Percentiles rank a stretch among this genome's conserved stretches.
Conservation (phyloP, 2,329 filamentous ascomycete species). For the Orbilia oligospora region DNA sequence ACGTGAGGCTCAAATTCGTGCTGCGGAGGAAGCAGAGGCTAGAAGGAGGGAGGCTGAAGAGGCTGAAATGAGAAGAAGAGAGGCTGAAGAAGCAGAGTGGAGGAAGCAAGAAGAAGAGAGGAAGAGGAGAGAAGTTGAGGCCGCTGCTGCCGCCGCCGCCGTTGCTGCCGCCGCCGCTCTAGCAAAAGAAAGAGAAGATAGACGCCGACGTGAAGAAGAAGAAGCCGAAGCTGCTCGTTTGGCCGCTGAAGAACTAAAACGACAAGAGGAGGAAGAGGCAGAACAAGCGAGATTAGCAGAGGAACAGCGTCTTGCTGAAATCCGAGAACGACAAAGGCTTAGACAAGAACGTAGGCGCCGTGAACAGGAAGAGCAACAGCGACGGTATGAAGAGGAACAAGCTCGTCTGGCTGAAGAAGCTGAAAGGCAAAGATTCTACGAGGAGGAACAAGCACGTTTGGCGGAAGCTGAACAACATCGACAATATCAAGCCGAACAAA, state of each 20-base stretch:
- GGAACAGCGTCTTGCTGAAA: constrained; percentile 48
- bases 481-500: constrained; percentile 7
- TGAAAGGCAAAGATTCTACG: constrained; percentile 31
- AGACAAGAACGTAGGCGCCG: constrained; percentile 46
- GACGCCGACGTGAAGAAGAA: constrained; percentile 47
- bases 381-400: constrained; percentile 36
- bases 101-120: constrained; percentile 8
- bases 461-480: constrained; percentile 37
- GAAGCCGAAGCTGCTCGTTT: constrained; percentile 28
- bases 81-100: constrained; percentile 22
- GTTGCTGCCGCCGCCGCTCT: constrained; percentile 26
- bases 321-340: constrained; percentile 44
- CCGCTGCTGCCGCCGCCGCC: constrained; percentile 37
- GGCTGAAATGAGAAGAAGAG: background rate
- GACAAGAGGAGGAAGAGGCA: constrained; percentile 30
- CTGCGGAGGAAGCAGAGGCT: constrained; percentile 35
- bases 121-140: constrained; percentile 38
- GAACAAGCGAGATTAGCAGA: constrained; percentile 33
- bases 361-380: constrained; percentile 32
- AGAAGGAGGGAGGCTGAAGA: constrained; percentile 14
- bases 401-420: constrained; percentile 37
- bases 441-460: constrained; percentile 27
- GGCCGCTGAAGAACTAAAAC: constrained; percentile 24
- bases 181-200: constrained; percentile 46
- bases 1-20: constrained; percentile 29